Base-by-base conservation (phyloP, 176 grass and related monocot genomes). In the Oryza officinalis region DNA sequence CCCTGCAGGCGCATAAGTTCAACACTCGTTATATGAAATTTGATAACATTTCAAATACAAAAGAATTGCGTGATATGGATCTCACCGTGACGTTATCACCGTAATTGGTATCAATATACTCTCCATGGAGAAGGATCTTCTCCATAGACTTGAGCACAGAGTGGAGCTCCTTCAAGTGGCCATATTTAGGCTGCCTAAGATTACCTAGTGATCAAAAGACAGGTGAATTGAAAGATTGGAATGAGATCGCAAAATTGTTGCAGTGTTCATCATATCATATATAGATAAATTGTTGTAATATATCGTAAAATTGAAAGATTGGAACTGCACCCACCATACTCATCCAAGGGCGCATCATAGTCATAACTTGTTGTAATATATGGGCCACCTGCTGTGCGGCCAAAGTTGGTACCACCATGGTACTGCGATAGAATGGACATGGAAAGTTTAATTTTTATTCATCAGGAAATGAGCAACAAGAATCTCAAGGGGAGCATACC, bases 401-500 rank as follows among this genome's bases (percentile, higher is more conserved):
- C 96, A 27, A 95, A 95, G 64, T 98, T 95, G 12, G 96, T 98
- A 41, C 96, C 96, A 6, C 96, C 96, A 2, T 98, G 96, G 66
- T 95, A 95, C 95, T 60, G 17, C 2, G 0, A 60, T 23, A 60
- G 23, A 23, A 57, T 22, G 15, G 18, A 22, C 67, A 14, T 8
- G 10, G 6, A 18, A 22, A 17, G 6, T 54, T 27, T 14, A 52
- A 45, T 4, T 33, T 4, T 33, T 22, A n/a, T 57, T 20, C 18
- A 57, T 2, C 5, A 17, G 52, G 22, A 0, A 57, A 57, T 22
- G 6, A 8, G 18, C 52, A 22, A 22, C 52, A 57, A 7, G 52
- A 38, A 38, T 38, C 18, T 57, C 1, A n/a, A 57, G 18, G 3
- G 52, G 50, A 8, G 15, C 8, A 64, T 82, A 82, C 95, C 93